Evolutionary conservation across 352 stramenopile genomes (phyloP), one percentile per base, ranked within the genome.

Genomic region (Pythium oligandrum): DNA sequence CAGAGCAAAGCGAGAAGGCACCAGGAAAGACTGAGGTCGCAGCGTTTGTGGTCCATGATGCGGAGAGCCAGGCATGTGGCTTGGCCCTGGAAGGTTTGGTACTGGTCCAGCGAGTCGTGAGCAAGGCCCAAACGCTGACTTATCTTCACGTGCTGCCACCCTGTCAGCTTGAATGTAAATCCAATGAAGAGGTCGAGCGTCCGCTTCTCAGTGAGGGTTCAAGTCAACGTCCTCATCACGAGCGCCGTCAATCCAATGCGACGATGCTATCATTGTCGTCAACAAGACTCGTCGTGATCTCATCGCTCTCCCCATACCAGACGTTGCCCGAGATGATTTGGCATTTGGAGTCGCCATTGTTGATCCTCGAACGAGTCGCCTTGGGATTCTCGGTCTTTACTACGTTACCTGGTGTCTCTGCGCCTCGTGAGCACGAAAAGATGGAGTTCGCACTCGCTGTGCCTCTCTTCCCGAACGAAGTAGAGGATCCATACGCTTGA

Each of bases 81-180:
- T 44, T 78, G 40, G 66, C 61, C 8, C 51, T 82, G 1, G 64
- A 78, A 39, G 69, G 61, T 0, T 42, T 82, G 6, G 69, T 77
- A 7, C 59, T 73, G 4, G 36, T 75, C 1, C 53, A 73, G 44
- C 47, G 69, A 26, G 9, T 52, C 9, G n/a, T 12, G 17, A 57
- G 30, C 33, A 38, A 36, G 3, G 40, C 38, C 34, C 37, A 51
- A 3, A 38, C 17, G 4, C 40, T 55, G 2, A 66, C 61, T 1
- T 63, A 49, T 30, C 44, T 81, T 4, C 54, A 81, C 17, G 40
- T 52, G 4, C 46, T 81, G 36, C 68, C 71, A 32, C 38, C 55
- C 11, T 78, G 66, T 58, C 60, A 68, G 17, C 57, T 81, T n/a
- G 52, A 62, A 44, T 78, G 68, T 17, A 26, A 26, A 26, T 26